Evolutionary conservation across 768 basidiomycete species (phyloP).

Genomic region (Tylopilus cervinicoccineus): DNA sequence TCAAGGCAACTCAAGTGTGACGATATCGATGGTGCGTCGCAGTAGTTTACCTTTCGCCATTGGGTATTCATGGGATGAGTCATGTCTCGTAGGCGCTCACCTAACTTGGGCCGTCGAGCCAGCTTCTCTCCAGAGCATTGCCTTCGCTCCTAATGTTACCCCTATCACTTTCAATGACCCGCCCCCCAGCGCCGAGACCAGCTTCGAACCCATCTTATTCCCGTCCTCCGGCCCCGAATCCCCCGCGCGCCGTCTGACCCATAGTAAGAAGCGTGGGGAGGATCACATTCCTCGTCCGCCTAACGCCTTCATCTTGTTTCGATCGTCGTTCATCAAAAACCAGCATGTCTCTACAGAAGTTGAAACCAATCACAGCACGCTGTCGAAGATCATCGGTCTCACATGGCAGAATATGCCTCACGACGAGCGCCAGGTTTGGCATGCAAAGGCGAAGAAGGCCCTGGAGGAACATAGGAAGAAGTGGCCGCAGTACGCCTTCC

Average conservation of each 20-base stretch:
- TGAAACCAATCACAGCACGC: constrained; percentile 78
- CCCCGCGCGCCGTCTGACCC: constrained; percentile 43
- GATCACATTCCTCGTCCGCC: constrained; percentile 81
- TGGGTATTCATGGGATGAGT: constrained; percentile 14
- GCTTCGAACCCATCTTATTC: constrained; percentile 52
- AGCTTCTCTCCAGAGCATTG: constrained; percentile 37
- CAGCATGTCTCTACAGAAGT: constrained; percentile 74
- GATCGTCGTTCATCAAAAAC: constrained; percentile 75
- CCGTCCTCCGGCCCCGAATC: constrained; percentile 40
- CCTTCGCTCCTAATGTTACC: constrained; percentile 57
- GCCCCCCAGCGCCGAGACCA: constrained; percentile 33
- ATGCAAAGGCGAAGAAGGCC: constrained; percentile 67
- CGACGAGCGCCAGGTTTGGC: constrained; percentile 76
- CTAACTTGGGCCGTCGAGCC: constrained; percentile 47
- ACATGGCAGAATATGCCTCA: constrained; percentile 78
- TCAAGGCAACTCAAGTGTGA: constrained; percentile 34
- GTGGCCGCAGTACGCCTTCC: constrained; percentile 74
- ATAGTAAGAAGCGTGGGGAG: constrained; percentile 66
- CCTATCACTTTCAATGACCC: constrained; percentile 55
- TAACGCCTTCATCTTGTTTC: constrained; percentile 85
- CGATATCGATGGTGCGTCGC: constrained; percentile 34
- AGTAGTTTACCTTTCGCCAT: neutral
- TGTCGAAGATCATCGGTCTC: constrained; percentile 81
- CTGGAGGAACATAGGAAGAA: constrained; percentile 67
- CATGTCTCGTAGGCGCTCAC: constrained; percentile 33